Evolutionary conservation across 2,329 filamentous ascomycete species (phyloP), one percentile per base, ranked within the genome.

Genomic region (Scleromitrula shiraiana): DNA sequence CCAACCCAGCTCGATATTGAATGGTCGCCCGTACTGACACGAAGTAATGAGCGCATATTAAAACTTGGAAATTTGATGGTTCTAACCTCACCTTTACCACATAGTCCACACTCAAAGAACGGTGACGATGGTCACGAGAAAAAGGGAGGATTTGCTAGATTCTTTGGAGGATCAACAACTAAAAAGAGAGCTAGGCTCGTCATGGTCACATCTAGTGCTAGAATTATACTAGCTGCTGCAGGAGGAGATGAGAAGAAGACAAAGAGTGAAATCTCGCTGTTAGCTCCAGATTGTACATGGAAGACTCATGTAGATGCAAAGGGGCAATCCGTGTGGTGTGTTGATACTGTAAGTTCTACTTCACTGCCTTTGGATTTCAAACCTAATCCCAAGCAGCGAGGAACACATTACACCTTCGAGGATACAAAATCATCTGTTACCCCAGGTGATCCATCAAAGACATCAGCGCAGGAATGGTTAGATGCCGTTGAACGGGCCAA

Each of bases 1-100:
- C 93, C 93, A 0, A 95, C 87, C 42, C 93, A 97, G 65, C 73
- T 98, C 22, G 93, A 98, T 62, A 95, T 98, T 49, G 93, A 98
- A 67, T 98, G 93, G 93, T 96, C 91, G 0, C 93, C 93, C 1
- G 90, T 98, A 4, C 72, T 98, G 47, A 96, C 87, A 8, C 82
- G 83, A 60, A 83, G 81, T 51, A 96, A 97, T 62, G 93, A 98
- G 67, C 80, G 93, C 29, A 98, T 98, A 57, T 67, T 98, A 53
- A 96, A 95, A 65, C 73, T 98, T 19, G 93, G 93, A 2, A 95
- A 98, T 60, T 70, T 96, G 54, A 78, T 89, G 66, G 90, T 98
- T 7, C 75, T 87, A 32, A 85, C 88, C 5, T 80, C 87, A 2
- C 85, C 90, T 8, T 76, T 89, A 45, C 77, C 85, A 8, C 85